These are phyloP conservation scores for Furcasterigmium furcatum DNA, from an alignment of 2,329 filamentous ascomycete species.

Conservation along the genomic window DNA sequence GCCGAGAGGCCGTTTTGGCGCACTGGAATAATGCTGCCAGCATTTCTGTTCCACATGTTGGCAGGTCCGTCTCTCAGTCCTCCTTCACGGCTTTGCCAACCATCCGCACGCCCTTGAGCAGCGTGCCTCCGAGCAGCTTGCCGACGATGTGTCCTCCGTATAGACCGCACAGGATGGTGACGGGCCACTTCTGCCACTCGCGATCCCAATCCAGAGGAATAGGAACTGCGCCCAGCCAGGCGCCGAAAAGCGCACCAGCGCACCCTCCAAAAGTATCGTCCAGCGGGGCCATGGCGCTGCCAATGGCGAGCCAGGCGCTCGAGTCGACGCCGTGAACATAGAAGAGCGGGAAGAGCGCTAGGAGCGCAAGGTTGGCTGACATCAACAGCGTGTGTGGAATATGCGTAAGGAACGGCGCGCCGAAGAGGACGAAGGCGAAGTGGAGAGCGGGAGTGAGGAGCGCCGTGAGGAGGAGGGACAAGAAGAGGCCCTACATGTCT, in stretches of 20 bases:
- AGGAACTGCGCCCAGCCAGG: conserved; percentile 90
- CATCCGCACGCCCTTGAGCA: conserved; percentile 44
- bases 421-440: conserved; percentile 76
- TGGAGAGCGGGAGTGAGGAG: conserved; percentile 65
- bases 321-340: conserved; percentile 81
- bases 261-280: conserved; percentile 84
- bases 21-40: too few relatives aligned
- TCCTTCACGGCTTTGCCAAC: conserved; percentile 17
- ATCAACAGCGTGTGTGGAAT: conserved; percentile 73
- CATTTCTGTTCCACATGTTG: too few relatives aligned
- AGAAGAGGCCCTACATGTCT: conserved; percentile 34
- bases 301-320: conserved; percentile 66
- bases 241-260: conserved; percentile 74
- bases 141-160: conserved; percentile 78
- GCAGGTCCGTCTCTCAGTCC: conserved; percentile 18
- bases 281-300: conserved; percentile 64
- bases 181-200: conserved; percentile 98
- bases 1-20: too few relatives aligned
- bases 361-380: conserved; percentile 76
- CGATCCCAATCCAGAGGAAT: conserved; percentile 98
- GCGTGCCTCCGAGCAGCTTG: conserved; percentile 54
- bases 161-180: conserved; percentile 81
- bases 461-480: conserved; percentile 57
- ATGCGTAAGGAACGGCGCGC: conserved; percentile 84
- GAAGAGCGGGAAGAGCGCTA: conserved; percentile 76